Conservation (phyloP, 2,329 filamentous ascomycete species). For the Diplodia scrobiculata region DNA sequence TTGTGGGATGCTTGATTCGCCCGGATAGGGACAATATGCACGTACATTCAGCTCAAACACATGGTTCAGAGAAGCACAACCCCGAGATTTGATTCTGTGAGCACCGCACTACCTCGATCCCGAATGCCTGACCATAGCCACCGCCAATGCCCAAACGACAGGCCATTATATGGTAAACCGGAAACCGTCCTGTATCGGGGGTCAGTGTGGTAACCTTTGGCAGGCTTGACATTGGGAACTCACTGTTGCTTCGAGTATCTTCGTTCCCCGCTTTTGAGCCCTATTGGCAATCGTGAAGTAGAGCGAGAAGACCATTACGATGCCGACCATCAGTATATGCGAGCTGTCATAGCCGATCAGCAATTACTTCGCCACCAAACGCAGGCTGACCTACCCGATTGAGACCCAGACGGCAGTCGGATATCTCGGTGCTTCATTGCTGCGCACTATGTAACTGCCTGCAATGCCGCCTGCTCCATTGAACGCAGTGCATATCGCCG, state of each 20-base stretch:
- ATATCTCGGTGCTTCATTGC: slow-evolving; percentile 64
- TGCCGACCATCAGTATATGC: slow-evolving; percentile 60
- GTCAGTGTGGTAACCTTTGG: slow-evolving; percentile 21
- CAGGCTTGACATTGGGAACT: background rate
- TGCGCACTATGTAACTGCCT: slow-evolving; percentile 66
- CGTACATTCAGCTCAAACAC: background rate
- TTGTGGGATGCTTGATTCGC: background rate
- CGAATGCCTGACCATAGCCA: background rate
- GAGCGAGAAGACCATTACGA: slow-evolving; percentile 56
- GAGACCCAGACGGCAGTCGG: slow-evolving; percentile 68
- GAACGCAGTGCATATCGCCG: slow-evolving; percentile 61
- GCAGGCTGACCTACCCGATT: slow-evolving; percentile 52
- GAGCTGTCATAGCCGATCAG: slow-evolving; percentile 44
- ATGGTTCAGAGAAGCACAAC: background rate
- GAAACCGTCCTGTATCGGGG: slow-evolving; percentile 45
- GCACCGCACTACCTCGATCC: background rate
- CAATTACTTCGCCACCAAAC: background rate
- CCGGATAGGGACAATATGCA: background rate
- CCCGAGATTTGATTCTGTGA: background rate
- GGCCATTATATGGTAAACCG: slow-evolving; percentile 47
- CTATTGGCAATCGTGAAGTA: slow-evolving; percentile 59
- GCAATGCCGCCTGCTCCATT: slow-evolving; percentile 67
- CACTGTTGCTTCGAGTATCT: slow-evolving; percentile 54
- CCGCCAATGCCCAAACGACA: slow-evolving; percentile 9
- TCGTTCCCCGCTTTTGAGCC: slow-evolving; percentile 51